Base-by-base conservation (phyloP, 176 grass and related monocot genomes). In the Themeda triandra region DNA sequence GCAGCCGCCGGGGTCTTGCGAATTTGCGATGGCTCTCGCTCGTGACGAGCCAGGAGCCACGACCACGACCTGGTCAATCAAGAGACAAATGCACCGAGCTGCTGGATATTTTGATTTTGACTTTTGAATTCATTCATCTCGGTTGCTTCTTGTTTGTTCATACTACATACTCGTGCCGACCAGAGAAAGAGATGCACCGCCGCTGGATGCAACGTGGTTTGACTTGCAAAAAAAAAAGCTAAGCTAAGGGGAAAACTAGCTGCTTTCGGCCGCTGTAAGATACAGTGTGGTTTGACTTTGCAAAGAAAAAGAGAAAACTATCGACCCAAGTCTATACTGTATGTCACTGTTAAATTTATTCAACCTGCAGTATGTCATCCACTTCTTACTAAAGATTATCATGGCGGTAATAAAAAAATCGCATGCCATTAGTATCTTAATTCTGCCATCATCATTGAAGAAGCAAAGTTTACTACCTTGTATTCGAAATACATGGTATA, bases 271-370 rank as follows among this genome's bases (percentile, higher is more conserved):
- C 42, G 29, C 37, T 14, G 8, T 17, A 25, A 7, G 30, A 21
- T 42, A 53, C 49, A 70, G 24, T 14, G 51, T 8, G n/a, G 31
- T 49, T 64, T 64, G 62, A 64, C 62, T 64, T 53, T 9, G 19
- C 3, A 24, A 29, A 79, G 7, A 33, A 0, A 6, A 5, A 39
- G 37, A 8, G 7, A 8, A 13, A 24, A 23, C 0, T 39, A 8
- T 51, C 17, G 9, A 49, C 25, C 14, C 41, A 2, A 60, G 51
- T 62, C 51, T 35, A 35, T 35, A 35, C 1, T n/a, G n/a, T 3
- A 6, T 35, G 75, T 79, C 49, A 13, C 8, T 19, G 56, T 80
- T 80, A 17, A 86, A 74, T 40, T 51, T 72, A 21, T 53, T 80
- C 42, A 74, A 24, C 18, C 39, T 3, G 44, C 21, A 3, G 17